phyloP scores from a whole-genome alignment of 805 yeast species.

The Candida sanyiensis region DNA sequence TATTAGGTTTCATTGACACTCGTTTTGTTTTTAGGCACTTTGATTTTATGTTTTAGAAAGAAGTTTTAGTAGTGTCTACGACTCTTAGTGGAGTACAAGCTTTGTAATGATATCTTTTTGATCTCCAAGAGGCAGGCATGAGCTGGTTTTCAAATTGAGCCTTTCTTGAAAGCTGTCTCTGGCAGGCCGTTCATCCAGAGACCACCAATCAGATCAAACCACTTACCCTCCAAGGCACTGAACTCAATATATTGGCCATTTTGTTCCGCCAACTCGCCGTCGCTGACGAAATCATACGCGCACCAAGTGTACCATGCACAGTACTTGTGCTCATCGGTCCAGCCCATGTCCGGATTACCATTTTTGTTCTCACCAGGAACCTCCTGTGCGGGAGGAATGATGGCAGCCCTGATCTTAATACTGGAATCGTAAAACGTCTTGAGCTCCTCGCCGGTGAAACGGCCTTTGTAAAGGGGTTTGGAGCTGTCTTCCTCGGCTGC shows the following conservation, averaged over 20 bases:
- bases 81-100: neutral
- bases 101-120: neutral
- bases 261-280: slow-evolving; percentile 17
- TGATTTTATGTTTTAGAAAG: neutral
- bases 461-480: slow-evolving; percentile 30
- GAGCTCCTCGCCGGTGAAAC: slow-evolving; percentile 25
- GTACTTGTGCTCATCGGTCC: slow-evolving; percentile 30
- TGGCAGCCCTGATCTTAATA: slow-evolving; percentile 30
- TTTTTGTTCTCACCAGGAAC: slow-evolving; percentile 20
- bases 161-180: neutral
- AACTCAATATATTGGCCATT: slow-evolving; percentile 15
- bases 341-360: slow-evolving; percentile 34
- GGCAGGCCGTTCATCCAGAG: slow-evolving; percentile 22
- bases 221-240: slow-evolving; percentile 9
- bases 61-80: neutral
- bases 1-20: neutral
- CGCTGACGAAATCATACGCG: slow-evolving; percentile 38
- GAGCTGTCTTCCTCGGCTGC: slow-evolving; percentile 33
- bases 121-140: too few relatives aligned
- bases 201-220: slow-evolving; percentile 24
- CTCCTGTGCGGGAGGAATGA: slow-evolving; percentile 36
- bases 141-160: too few relatives aligned
- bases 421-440: slow-evolving; percentile 29
- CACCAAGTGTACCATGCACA: slow-evolving; percentile 43
- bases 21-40: neutral